Evolutionary conservation across 768 basidiomycete species (phyloP), one percentile per base, ranked within the genome.

Genomic region (Boletus sensibilis): DNA sequence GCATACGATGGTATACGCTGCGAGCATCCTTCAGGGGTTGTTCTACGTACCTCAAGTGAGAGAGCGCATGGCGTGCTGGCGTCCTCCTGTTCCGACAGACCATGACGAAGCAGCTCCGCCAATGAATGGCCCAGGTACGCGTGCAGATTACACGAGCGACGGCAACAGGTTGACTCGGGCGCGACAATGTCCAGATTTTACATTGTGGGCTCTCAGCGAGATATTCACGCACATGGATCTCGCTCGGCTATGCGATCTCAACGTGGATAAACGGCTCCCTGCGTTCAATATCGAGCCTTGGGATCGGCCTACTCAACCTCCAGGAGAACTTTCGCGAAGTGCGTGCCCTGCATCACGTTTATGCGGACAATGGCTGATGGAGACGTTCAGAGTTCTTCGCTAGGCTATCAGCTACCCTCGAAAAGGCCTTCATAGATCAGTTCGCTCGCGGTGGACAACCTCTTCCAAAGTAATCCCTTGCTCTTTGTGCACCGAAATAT

Each of bases 1-100:
- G 21, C 70, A 82, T 1, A 72, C 75, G 1, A 71, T 82, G 27
- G 78, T 79, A 2, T 85, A 88, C 58, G 85, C 85, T 23, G 81
- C 85, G 1, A 71, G 89, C 64, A 78, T 90, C 50, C 53, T 73
- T 58, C 60, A 67, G 33, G 83, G 81, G 0, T 63, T 92, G 4
- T 89, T 81, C 65, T 82, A 80, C 56, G 78, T 92, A 5, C 90
- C 90, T 2, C 89, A 91, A 77, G 79, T 91, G 42, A 78, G 86
- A 25, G 62, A 72, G 44, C 70, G 69, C 5, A 66, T 78, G 47
- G 69, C 78, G 2, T 58, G 55, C 13, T 80, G 77, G 76, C 63
- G 73, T 35, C 72, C 74, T 34, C 53, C 60, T 8, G 50, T 66
- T 2, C 55, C 63, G 2, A 38, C 54, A 25, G 57, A 59, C 18